Evolutionary conservation across 805 yeast genomes (phyloP), one percentile per base, ranked within the genome.

Genomic region (Yarrowia osloensis): DNA sequence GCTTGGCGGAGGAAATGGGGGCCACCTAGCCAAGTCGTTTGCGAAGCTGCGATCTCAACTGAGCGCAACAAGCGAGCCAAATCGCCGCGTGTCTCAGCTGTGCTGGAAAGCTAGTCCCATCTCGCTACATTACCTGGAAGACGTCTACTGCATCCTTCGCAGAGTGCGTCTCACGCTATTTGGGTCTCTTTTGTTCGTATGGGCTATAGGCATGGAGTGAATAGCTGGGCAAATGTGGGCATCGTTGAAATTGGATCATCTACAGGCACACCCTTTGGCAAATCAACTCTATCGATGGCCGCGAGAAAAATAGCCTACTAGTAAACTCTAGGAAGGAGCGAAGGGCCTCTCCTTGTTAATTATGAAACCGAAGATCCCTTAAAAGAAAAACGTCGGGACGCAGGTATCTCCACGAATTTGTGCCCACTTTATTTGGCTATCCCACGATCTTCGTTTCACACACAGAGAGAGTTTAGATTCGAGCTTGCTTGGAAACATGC

Each of bases 401-500:
- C 61, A 54, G 33, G 44, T 54, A 24, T 54, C 61, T 54, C 44
- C 61, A 54, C 61, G 61, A 35, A 54, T 35, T 24, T 17, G 17
- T 24, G 61, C 44, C 31, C 44, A 35, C 61, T 24, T 24, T 24
- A 50, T 33, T 33, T 29, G 37, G 54, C 7, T 28, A n/a, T 6
- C 15, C 28, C 57, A 50, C 44, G 61, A 54, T 54, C 44, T 24
- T 54, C 61, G 29, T 24, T 24, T 24, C 31, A 33, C 2, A 22
- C 13, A 5, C 22, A 54, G n/a, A 19, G 61, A 54, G n/a, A 19
- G 61, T 54, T 54, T 35, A 54, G 44, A 54, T 54, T 54, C 31
- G 44, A 24, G 61, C 26, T 37, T 35, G 39, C 28, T 12, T 17
- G 26, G 4, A 29, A 13, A 13, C 24, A 35, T 19, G 24, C 8